These are phyloP conservation scores for Neostapfia colusana DNA, from an alignment of 176 grass and related monocot species.

Conservation along the genomic window DNA sequence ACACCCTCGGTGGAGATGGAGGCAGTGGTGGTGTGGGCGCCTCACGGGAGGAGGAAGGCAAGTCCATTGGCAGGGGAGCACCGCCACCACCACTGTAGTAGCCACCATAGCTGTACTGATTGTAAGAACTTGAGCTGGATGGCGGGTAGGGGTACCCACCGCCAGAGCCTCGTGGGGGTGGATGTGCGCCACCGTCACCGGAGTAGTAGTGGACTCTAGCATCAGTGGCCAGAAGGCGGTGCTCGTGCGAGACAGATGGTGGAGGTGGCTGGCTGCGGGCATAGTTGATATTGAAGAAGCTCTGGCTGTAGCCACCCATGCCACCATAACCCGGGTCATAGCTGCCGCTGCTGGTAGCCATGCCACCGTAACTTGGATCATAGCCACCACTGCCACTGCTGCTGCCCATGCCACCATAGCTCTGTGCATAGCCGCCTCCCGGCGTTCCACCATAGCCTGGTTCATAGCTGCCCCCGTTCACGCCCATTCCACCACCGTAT, in stretches of 20 bases:
- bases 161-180: conserved; percentile 38
- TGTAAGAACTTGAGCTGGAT: conserved; percentile 51
- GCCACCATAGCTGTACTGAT: conserved; percentile 25
- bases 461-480: conserved; percentile 29
- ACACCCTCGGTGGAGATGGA: conserved; percentile 80
- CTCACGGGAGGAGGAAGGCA: conserved; percentile 45
- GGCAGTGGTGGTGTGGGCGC: conserved; percentile 46
- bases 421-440: conserved; percentile 5
- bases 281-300: conserved; percentile 68
- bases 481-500: not conserved
- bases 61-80: conserved; percentile 36
- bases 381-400: conserved; percentile 17
- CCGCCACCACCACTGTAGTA: conserved; percentile 46
- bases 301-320: conserved; percentile 44
- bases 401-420: conserved; percentile 32
- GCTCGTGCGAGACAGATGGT: conserved; percentile 45
- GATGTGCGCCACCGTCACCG: conserved; percentile 25
- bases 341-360: conserved; percentile 2
- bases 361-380: conserved; percentile 29
- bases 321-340: conserved; percentile 42
- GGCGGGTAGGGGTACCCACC: conserved; percentile 49
- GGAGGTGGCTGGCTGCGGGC: conserved; percentile 53
- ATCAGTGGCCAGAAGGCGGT: conserved; percentile 36
- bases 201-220: conserved; percentile 46
- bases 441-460: conserved; percentile 25